A percentile compares a stretch with the other conserved stretches of the same genome.
Conservation (phyloP, 345 rosid species). For the Adansonia digitata region DNA sequence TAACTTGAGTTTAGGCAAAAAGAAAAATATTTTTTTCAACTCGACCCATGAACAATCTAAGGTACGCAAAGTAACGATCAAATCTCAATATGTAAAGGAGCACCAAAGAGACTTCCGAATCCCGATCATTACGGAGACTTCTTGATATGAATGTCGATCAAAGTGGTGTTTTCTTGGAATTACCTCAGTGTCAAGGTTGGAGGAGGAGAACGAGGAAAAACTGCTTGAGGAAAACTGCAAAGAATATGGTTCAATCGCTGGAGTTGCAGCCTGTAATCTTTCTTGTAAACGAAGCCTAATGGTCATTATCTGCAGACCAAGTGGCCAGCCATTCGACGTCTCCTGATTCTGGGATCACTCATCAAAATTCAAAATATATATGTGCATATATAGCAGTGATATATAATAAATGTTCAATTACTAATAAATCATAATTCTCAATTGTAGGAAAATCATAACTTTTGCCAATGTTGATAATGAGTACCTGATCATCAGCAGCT, state of each 20-base stretch:
- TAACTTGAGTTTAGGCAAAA: no score
- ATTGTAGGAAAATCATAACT: neutral
- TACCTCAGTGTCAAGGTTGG: constrained; percentile 54
- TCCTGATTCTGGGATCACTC: constrained; percentile 39
- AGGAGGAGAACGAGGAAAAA: constrained; percentile 46
- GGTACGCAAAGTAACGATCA: no score
- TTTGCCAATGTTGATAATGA: no score
- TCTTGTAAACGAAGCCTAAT: constrained; percentile 32
- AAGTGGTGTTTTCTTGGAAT: neutral
- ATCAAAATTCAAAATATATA: no score
- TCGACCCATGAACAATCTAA: no score
- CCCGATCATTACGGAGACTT: no score
- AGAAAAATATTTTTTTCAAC: no score
- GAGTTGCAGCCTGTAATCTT: constrained; percentile 19
- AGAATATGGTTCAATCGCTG: constrained; percentile 17
- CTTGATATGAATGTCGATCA: neutral
- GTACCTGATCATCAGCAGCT: neutral
- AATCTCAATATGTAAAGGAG: no score
- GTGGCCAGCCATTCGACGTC: constrained; percentile 51
- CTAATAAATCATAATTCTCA: neutral
- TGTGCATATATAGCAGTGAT: neutral
- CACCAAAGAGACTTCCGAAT: no score
- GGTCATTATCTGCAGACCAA: constrained; percentile 43
- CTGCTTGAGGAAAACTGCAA: constrained; percentile 21
- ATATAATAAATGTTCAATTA: no score